Evolutionary conservation across 768 basidiomycete species (phyloP), one percentile per base, ranked within the genome.

Genomic region (Tricholoma terreum): DNA sequence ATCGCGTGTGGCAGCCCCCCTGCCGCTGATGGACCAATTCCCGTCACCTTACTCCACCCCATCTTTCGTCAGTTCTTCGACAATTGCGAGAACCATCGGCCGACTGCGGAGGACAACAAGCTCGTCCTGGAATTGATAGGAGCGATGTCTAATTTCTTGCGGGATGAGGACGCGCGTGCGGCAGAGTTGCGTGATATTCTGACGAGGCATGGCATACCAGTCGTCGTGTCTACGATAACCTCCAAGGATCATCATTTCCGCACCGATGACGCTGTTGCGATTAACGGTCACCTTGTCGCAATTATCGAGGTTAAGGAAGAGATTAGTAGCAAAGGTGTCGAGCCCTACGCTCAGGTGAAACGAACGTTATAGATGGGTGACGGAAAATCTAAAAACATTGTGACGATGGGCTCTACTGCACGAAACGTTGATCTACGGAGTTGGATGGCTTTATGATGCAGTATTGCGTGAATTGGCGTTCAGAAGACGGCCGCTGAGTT

Each of bases 11-110:
- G 21, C 21, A 17, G 17, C 17, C 42, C 42, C 21, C 21, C 42
- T 19, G 19, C 42, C 10, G 42, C 42, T 19, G 70, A 43, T 49
- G 58, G 8, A 15, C 31, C 27, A 36, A 54, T 30, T n/a, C 52
- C 52, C 38, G 50, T 51, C 17, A 54, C 52, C 14, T 35, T 54
- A 40, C 52, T 54, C 2, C 52, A 54, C 40, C 52, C 52, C 17
- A 17, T 42, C 14, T 54, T 54, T 35, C 19, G 34, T 10, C 19
- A 54, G 17, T 54, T 50, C 35, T 17, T 49, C 40, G 42, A 43
- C 42, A 19, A 43, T 21, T 43, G 42, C 42, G 19, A 43, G 19
- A 43, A 43, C 42, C 21, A 43, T 17, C 17, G 8, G 42, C 42
- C 42, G 21, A 43, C 10, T 11, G 21, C 19, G 2, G 21, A 19